Conservation (phyloP, 2,329 filamentous ascomycete species). For the Pyricularia sp. region DNA sequence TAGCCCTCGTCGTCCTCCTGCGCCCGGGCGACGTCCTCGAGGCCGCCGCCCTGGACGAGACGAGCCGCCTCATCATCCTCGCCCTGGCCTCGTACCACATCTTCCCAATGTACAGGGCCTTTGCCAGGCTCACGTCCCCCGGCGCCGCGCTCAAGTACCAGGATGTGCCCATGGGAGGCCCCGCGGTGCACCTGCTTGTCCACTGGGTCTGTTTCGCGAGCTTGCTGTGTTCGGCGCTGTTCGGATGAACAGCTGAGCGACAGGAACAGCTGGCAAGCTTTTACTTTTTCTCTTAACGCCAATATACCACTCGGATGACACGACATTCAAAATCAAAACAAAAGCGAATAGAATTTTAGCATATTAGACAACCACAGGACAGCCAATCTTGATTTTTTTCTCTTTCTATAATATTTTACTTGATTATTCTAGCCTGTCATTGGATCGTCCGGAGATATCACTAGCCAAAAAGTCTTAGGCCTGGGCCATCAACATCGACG, state of each 20-base stretch:
- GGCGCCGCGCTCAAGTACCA: constrained; percentile 8
- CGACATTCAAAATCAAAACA: not conserved
- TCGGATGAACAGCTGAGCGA: not conserved
- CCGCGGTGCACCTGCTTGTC: constrained; percentile 32
- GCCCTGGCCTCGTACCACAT: constrained; percentile 38
- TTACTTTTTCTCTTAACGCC: not conserved
- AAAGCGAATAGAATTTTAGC: not conserved
- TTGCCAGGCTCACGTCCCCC: constrained; percentile 18
- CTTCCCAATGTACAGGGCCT: constrained; percentile 36
- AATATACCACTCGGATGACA: not conserved
- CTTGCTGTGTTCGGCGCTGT: constrained; percentile 19
- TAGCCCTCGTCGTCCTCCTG: constrained; percentile 25
- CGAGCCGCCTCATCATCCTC: constrained; percentile 23
- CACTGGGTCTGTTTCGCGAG: constrained; percentile 28
- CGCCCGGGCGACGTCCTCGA: constrained; percentile 6
- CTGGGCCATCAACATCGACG: constrained; percentile 41
- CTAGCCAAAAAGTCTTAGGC: constrained; percentile 40
- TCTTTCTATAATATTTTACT: not conserved
- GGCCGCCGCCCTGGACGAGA: constrained; percentile 16
- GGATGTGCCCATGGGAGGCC: constrained; percentile 30
- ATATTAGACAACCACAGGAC: not conserved
- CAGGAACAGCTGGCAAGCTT: not conserved
- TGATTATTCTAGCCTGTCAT: constrained; percentile 9
- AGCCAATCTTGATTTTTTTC: not conserved
- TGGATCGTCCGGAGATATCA: not conserved